phyloP scores from a whole-genome alignment of 2,329 filamentous ascomycete species.

The Pseudocercospora ulei region DNA sequence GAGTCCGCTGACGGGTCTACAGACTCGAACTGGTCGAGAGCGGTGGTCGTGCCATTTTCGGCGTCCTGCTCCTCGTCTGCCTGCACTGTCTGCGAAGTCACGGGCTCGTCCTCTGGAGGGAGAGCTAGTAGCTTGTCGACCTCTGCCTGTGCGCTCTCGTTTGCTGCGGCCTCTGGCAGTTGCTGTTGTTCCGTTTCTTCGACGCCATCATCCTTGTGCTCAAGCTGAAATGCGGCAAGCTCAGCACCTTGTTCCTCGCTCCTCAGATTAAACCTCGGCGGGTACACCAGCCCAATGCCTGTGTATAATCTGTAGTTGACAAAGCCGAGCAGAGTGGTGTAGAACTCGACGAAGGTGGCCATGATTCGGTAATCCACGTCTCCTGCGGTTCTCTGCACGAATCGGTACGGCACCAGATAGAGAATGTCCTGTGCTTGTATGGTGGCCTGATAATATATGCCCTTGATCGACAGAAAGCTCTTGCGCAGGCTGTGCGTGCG shows the following conservation, averaged over 20 bases:
- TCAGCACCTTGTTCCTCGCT: conserved; percentile 87
- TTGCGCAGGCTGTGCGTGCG: conserved; percentile 82
- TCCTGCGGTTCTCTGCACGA: conserved; percentile 85
- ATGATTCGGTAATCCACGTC: conserved; percentile 98
- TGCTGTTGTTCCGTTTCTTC: conserved; percentile 27
- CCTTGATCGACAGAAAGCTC: conserved; percentile 96
- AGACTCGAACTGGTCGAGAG: conserved; percentile 86
- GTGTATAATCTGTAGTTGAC: conserved; percentile 95
- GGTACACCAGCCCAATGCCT: conserved; percentile 81
- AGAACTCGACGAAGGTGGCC: conserved; percentile 98
- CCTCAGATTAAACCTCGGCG: conserved; percentile 78
- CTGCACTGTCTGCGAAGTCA: conserved; percentile 33
- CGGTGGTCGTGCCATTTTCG: conserved; percentile 27
- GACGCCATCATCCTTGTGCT: conserved; percentile 54
- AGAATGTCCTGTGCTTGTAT: conserved; percentile 95
- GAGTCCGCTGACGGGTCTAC: conserved; percentile 75
- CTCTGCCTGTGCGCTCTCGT: conserved; percentile 42
- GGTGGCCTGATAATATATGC: conserved; percentile 97
- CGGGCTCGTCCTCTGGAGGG: conserved; percentile 32
- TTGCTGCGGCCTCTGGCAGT: conserved; percentile 26
- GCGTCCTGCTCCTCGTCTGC: conserved; percentile 28
- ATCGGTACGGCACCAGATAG: conserved; percentile 96
- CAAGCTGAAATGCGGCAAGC: conserved; percentile 79
- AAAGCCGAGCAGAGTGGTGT: conserved; percentile 90
- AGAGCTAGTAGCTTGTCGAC: conserved; percentile 40